Percentiles rank a stretch among this genome's conserved stretches.
These are phyloP conservation scores for Paramecium tetraurelia DNA, from an alignment of 73 alveolate genomes.

Conservation along the genomic window DNA sequence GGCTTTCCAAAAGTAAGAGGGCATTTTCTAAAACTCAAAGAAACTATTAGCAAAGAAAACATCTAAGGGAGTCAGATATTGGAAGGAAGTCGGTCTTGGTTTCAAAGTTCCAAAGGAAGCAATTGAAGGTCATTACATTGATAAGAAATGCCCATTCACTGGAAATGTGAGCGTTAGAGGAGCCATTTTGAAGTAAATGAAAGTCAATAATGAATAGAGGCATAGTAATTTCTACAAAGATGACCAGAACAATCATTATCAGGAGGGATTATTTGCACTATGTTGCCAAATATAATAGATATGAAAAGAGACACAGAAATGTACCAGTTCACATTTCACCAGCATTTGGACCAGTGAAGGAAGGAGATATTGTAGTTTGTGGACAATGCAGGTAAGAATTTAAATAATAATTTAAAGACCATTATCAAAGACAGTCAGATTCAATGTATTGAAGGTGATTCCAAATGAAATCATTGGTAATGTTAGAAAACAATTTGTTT, in stretches of 20 bases:
- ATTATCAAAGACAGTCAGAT: conserved; percentile 97
- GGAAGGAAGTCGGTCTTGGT: conserved; percentile 97
- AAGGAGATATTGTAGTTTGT: conserved; percentile 97
- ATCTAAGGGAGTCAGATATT: conserved; percentile 91
- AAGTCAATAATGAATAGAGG: conserved; percentile 75
- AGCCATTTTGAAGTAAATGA: conserved; percentile 77
- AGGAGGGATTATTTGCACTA: conserved; percentile 99
- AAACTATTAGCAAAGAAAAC: conserved; percentile 84
- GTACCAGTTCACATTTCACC: conserved; percentile 92
- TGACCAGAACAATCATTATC: conserved; percentile 97
- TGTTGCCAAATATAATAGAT: conserved; percentile 93
- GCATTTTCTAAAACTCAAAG: conserved; percentile 82
- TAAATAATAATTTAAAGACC: conserved; percentile 71
- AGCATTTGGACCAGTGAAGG: conserved; percentile 86
- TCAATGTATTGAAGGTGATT: conserved; percentile 95
- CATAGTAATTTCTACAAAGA: conserved; percentile 94
- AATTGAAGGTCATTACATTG: conserved; percentile 89
- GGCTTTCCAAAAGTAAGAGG: conserved; percentile 88
- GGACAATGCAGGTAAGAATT: conserved; percentile 94
- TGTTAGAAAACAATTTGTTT: conserved; percentile 95
- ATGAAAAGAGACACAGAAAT: conserved; percentile 96
- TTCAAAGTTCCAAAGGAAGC: conserved; percentile 97
- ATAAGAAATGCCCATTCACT: conserved; percentile 99
- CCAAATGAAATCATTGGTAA: conserved; percentile 92
- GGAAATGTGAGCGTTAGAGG: conserved; percentile 93